These are phyloP conservation scores for Sporormia fimetaria DNA, from an alignment of 495 filamentous ascomycete genomes.

Conservation along the genomic window DNA sequence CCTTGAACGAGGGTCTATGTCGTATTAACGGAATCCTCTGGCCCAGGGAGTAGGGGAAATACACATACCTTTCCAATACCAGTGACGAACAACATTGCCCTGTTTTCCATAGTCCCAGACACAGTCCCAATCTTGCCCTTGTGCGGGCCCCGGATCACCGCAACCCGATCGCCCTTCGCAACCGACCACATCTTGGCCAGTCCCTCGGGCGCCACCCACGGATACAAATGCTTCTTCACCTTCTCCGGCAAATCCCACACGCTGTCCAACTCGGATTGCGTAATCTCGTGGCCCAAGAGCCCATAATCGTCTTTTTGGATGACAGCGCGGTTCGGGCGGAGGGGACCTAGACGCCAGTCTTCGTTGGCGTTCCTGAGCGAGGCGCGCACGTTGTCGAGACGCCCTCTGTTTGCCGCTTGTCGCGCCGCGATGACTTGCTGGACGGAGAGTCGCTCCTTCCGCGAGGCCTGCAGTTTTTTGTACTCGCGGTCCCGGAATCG, in stretches of 20 bases:
- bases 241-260: constrained; percentile 39
- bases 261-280: constrained; percentile 39
- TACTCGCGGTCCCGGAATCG: constrained; percentile 1
- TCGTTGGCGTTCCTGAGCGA: constrained; percentile 39
- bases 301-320: too few relatives aligned
- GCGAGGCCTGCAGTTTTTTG: not conserved
- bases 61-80: constrained; percentile 56
- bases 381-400: not conserved
- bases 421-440: not conserved
- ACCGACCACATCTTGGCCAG: constrained; percentile 31
- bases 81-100: constrained; percentile 49
- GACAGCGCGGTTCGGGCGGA: constrained; percentile 62
- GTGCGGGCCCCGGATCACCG: constrained; percentile 61
- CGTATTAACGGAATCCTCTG: not conserved
- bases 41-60: not conserved
- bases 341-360: constrained; percentile 62
- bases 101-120: constrained; percentile 42
- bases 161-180: constrained; percentile 60
- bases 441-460: not conserved
- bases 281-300: too few relatives aligned
- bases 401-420: not conserved
- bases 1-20: constrained; percentile 2
- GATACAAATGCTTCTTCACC: constrained; percentile 48
- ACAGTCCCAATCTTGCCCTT: constrained; percentile 72
- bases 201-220: constrained; percentile 4